Evolutionary conservation across 192 early-diverging fungal genomes (phyloP).

Genomic region (Gigaspora rosea): DNA sequence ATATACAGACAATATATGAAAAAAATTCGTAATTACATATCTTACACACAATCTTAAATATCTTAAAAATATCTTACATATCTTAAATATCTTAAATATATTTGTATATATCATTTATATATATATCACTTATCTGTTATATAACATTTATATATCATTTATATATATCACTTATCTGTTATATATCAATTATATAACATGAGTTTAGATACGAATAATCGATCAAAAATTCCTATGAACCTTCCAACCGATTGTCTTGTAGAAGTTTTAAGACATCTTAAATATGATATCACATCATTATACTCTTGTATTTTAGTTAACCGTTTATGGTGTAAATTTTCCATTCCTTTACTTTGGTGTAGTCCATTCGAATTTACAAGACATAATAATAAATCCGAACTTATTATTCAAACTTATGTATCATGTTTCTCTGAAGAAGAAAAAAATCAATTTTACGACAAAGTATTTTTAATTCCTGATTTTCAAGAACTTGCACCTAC

Average conservation of each 20-base stretch:
- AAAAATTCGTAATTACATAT: too few relatives aligned
- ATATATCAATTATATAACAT: too few relatives aligned
- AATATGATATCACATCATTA: not conserved
- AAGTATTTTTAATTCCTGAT: not conserved
- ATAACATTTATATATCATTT: too few relatives aligned
- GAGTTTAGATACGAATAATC: too few relatives aligned
- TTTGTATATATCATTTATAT: too few relatives aligned
- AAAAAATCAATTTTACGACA: not conserved
- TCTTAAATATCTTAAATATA: too few relatives aligned
- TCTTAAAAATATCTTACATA: too few relatives aligned
- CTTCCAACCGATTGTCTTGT: not conserved
- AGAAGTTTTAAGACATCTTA: not conserved
- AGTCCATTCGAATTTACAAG: not conserved
- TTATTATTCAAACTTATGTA: not conserved
- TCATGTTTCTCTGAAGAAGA: not conserved
- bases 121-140: too few relatives aligned
- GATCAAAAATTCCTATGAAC: too few relatives aligned
- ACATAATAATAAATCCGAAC: not conserved
- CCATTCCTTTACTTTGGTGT: slow-evolving; percentile 6
- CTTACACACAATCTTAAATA: too few relatives aligned
- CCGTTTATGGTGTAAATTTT: not conserved
- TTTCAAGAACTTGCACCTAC: not conserved
- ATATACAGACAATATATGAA: too few relatives aligned
- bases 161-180: too few relatives aligned
- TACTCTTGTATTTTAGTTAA: slow-evolving; percentile 8